Base-by-base conservation (phyloP, 2,329 filamentous ascomycete species). In the Ceratocystis papillata region DNA sequence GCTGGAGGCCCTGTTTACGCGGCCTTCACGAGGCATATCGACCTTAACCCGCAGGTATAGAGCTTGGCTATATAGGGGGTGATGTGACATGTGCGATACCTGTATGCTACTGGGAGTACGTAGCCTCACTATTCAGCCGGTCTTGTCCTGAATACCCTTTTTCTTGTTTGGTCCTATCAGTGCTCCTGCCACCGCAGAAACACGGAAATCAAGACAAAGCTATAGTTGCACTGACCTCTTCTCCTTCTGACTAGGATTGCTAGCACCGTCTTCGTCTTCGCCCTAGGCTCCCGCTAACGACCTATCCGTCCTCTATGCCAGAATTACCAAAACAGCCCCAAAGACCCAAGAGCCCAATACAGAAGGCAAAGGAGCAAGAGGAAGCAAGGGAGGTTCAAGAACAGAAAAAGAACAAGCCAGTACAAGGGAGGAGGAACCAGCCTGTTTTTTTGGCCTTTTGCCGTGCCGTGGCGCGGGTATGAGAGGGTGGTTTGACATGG, bases 351-450 rank as follows among this genome's bases (percentile, higher is more conserved):
- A 62, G n/a, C 1, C 61, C n/a, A 30, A 20, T 17, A 48, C 25
- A 45, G 22, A 45, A 46, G 20, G 60, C 33, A 25, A 53, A 53
- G 48, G 48, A 53, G 6, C 3, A 25, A n/a, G 33, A 30, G 55
- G 55, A 59, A 59, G 55, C 55, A 30, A 59, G 55, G 55, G 55
- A 59, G 55, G 55, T 33, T n/a, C 7, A 37, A 30, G 55, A 59
- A 59, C 25, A 59, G 55, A 59, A 59, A 59, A 37, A 59, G 28
- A 59, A 59, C 28, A 59, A 59, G 55, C 55, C 55, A 59, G 3
- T 12, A 15, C 37, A 30, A 8, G 55, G n/a, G 12, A 59, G n/a
- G 25, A 59, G 28, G 28, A 28, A n/a, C 12, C 37, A 41, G 48
- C n/a, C 55, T 59, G 28, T 37, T 33, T 59, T 37, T 59, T 25